Base-by-base conservation (phyloP, 805 yeast genomes). In the Starmerella vaccinii region DNA sequence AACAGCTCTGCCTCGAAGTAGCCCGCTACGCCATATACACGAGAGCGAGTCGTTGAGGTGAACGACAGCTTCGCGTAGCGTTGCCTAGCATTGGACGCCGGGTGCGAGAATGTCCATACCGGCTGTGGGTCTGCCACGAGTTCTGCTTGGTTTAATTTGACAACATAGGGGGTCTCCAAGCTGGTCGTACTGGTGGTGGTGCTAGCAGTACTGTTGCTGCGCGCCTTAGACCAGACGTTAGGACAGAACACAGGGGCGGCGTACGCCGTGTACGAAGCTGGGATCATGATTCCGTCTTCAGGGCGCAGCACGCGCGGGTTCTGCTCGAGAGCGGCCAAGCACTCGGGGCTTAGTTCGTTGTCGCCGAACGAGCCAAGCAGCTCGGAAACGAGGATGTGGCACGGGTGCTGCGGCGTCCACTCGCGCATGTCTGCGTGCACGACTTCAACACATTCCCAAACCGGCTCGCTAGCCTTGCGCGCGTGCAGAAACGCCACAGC, bases 281-380 rank as follows among this genome's bases (percentile, higher is more conserved):
- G 90, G 33, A 83, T 81, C 66, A 76, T 80, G 19, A 78, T 65
- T 2, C 85, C 82, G 3, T 50, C 46, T 6, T 60, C 60, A 65
- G 76, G 73, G 16, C n/a, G 12, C 58, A 74, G 52, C 57, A 47
- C 49, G 13, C 33, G 44, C 13, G 51, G 46, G 37, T 46, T 75
- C 74, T 16, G 72, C 33, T 52, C 55, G 13, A 51, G 59, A 1
- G 73, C 67, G 41, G 68, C 69, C 2, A 86, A 64, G 51, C 92
- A 81, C 63, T 89, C 97, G 0, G 97, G 97, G 8, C 85, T 75
- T 16, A 86, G 71, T 63, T 89, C 97, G 65, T 89, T 90, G 64
- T 94, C 90, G 4, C 95, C 97, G 68, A 90, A 84, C 15, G 95
- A 84, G 5, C 97, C 97, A 24, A 89, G 65, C 7, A 90, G 68